phyloP scores from a whole-genome alignment of 2,329 filamentous ascomycete genomes.

The Pseudogymnoascus sp. region DNA sequence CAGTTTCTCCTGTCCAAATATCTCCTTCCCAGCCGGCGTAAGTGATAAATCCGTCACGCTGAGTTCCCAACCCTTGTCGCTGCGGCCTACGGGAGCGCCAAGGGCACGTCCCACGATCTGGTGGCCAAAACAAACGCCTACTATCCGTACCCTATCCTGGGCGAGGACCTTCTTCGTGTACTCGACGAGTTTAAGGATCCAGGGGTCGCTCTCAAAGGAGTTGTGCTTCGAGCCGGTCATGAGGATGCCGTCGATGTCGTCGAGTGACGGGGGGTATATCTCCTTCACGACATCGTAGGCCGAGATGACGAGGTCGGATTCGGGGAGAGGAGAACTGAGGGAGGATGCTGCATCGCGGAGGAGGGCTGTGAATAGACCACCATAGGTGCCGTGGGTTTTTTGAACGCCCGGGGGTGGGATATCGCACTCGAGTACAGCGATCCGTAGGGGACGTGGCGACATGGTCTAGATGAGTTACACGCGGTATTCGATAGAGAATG shows the following conservation, averaged over 20 bases:
- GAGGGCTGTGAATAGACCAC: conserved; percentile 57
- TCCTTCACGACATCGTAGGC: conserved; percentile 63
- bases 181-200: conserved; percentile 67
- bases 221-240: conserved; percentile 70
- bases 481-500: background rate
- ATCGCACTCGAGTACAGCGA: conserved; percentile 86
- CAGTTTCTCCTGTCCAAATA: conserved; percentile 60
- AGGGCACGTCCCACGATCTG: conserved; percentile 73
- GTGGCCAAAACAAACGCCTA: conserved; percentile 82
- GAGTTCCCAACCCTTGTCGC: conserved; percentile 70
- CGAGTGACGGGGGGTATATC: conserved; percentile 61
- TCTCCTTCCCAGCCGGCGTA: conserved; percentile 57
- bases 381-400: conserved; percentile 62
- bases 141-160: conserved; percentile 55
- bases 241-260: conserved; percentile 71
- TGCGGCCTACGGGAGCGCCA: conserved; percentile 57
- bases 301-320: conserved; percentile 45
- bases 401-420: conserved; percentile 58
- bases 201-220: conserved; percentile 63
- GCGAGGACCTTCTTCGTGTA: conserved; percentile 53
- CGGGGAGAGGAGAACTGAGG: conserved; percentile 11
- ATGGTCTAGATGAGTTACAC: conserved; percentile 12
- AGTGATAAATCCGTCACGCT: conserved; percentile 62
- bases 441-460: conserved; percentile 25
- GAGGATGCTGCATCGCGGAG: conserved; percentile 37